phyloP scores from a whole-genome alignment of 2,329 filamentous ascomycete species.

The Ceratocystis cubensis region DNA sequence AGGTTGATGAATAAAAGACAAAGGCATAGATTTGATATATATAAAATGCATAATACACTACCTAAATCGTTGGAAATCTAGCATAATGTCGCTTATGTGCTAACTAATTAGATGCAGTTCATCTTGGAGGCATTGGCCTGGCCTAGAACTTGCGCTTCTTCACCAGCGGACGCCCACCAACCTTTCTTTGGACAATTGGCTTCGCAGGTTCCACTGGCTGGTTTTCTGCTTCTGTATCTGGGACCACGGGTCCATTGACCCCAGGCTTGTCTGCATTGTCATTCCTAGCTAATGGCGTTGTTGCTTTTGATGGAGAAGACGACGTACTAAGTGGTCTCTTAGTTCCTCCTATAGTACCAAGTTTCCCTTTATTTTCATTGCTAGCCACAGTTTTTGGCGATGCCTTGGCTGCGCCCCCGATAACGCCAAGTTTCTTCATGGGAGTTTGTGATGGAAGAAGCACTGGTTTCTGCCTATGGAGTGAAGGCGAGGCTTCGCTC shows the following conservation, averaged over 20 bases:
- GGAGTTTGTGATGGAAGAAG: not conserved
- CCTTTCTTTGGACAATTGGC: conserved; percentile 9
- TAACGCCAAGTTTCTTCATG: not conserved
- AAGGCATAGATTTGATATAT: not conserved
- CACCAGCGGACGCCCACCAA: conserved; percentile 14
- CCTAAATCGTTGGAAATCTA: not conserved
- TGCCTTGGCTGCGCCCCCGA: not conserved
- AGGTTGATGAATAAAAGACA: not conserved
- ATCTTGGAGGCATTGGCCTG: not conserved
- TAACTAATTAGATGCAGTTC: not conserved
- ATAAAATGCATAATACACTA: not conserved
- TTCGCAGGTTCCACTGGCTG: not conserved
- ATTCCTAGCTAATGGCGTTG: not conserved
- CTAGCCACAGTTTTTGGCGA: not conserved
- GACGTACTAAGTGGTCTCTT: not conserved
- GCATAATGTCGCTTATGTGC: not conserved
- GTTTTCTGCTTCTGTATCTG: not conserved
- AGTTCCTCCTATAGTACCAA: not conserved
- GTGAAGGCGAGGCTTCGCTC: not conserved
- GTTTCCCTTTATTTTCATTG: not conserved
- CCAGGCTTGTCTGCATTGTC: no score
- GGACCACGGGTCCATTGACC: not conserved
- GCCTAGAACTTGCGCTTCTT: conserved; percentile 20
- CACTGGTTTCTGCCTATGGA: not conserved
- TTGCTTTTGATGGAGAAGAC: not conserved